Conservation (phyloP, 345 rosid genomes). For the Eucalyptus caleyi region DNA sequence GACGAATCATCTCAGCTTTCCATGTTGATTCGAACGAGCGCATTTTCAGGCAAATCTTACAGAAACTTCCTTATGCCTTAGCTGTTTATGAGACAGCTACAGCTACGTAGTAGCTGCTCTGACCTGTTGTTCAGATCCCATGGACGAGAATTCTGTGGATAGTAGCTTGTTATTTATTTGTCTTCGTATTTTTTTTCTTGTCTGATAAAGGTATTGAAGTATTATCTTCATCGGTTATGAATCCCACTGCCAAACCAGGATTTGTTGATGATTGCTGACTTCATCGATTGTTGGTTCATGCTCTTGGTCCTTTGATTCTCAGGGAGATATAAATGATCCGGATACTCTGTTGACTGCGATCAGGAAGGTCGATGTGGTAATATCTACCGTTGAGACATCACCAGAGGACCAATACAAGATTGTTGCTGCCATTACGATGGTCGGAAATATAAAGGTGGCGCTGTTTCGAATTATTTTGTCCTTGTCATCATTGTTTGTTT, state of each 20-base stretch:
- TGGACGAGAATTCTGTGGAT: neutral
- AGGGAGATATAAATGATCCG: neutral
- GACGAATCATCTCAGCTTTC: neutral
- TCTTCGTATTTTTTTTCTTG: neutral
- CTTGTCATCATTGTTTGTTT: neutral
- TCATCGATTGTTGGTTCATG: neutral
- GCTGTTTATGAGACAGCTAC: neutral
- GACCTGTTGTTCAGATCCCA: neutral
- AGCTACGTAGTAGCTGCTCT: neutral
- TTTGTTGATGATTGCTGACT: neutral
- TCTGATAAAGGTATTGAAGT: neutral
- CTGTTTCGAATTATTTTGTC: neutral
- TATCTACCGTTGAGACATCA: neutral
- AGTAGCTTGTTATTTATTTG: too few relatives aligned
- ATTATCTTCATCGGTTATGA: neutral
- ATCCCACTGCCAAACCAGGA: neutral
- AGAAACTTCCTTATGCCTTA: neutral
- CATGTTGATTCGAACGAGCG: neutral
- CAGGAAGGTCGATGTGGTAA: neutral
- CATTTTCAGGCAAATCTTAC: neutral
- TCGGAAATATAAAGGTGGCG: neutral
- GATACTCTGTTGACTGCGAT: neutral
- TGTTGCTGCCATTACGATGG: neutral
- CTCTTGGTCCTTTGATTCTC: neutral
- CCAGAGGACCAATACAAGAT: neutral